Conservation (phyloP, 208 protist species). For the Strigomonas culicis region DNA sequence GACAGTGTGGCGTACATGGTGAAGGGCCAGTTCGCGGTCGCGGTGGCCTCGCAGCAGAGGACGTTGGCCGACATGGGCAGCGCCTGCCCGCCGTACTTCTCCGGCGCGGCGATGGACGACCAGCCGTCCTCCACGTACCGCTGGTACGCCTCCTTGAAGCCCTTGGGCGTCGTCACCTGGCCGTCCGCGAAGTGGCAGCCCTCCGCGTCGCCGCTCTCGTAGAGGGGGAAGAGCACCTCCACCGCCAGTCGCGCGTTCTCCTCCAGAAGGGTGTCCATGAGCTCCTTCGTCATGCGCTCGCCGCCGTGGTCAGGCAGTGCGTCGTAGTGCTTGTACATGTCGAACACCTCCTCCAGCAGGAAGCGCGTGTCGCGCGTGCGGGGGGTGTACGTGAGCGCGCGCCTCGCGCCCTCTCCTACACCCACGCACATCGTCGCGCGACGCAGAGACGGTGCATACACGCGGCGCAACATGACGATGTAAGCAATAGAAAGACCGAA, state of each 20-base stretch:
- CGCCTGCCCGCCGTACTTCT: constrained; percentile 82
- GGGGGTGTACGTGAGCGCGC: constrained; percentile 41
- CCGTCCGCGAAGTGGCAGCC: constrained; percentile 54
- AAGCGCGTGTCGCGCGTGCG: constrained; percentile 63
- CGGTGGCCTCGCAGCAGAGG: constrained; percentile 62
- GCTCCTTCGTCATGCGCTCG: constrained; percentile 53
- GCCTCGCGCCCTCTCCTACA: constrained; percentile 14
- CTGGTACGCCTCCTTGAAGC: constrained; percentile 89
- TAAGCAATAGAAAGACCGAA: constrained; percentile 3
- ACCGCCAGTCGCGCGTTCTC: constrained; percentile 56
- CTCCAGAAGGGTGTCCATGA: constrained; percentile 71
- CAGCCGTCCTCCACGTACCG: constrained; percentile 70
- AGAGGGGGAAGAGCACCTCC: constrained; percentile 56
- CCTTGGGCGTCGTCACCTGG: constrained; percentile 61
- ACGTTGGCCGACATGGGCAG: constrained; percentile 67
- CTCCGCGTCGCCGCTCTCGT: constrained; percentile 47
- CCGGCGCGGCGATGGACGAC: constrained; percentile 56
- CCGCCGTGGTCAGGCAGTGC: constrained; percentile 34
- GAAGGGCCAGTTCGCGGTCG: constrained; percentile 83
- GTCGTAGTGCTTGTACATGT: constrained; percentile 83
- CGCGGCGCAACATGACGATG: constrained; percentile 44
- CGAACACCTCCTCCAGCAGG: constrained; percentile 77
- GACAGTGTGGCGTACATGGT: constrained; percentile 85
- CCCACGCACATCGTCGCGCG: constrained; percentile 4
- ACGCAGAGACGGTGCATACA: constrained; percentile 10